Conservation (phyloP, 2,329 filamentous ascomycete genomes). For the Colletotrichum paranaense region DNA sequence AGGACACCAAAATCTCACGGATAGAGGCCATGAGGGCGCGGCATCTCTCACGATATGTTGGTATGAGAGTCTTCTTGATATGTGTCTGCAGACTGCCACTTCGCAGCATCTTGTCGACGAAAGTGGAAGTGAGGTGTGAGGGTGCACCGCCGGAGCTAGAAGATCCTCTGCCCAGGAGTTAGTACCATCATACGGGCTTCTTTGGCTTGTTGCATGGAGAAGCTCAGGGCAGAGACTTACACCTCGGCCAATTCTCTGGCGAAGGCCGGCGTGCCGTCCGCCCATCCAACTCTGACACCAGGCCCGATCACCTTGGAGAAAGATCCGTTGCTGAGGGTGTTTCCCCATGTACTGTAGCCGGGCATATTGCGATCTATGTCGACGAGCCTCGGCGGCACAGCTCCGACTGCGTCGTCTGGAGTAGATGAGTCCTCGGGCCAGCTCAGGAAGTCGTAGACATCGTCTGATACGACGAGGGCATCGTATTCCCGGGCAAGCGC, state of each 20-base stretch:
- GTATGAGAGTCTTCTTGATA: slow-evolving; percentile 36
- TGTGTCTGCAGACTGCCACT: slow-evolving; percentile 36
- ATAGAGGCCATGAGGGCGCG: slow-evolving; percentile 36
- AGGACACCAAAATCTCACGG: slow-evolving; percentile 35
- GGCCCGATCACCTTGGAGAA: slow-evolving; percentile 91
- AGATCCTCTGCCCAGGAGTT: neutral
- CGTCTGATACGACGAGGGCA: slow-evolving; percentile 85
- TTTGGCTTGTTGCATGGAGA: slow-evolving; percentile 7
- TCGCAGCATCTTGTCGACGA: slow-evolving; percentile 37
- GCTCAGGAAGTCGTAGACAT: slow-evolving; percentile 93
- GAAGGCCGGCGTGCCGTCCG: slow-evolving; percentile 73
- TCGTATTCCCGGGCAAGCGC: slow-evolving; percentile 80
- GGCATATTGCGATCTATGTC: slow-evolving; percentile 79
- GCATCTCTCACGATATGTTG: slow-evolving; percentile 37
- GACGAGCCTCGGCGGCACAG: slow-evolving; percentile 77
- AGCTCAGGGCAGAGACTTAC: slow-evolving; percentile 44
- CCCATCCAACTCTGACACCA: slow-evolving; percentile 86
- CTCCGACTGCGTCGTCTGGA: slow-evolving; percentile 42
- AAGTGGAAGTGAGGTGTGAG: slow-evolving; percentile 30
- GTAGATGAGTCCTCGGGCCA: slow-evolving; percentile 63
- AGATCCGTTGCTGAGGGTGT: slow-evolving; percentile 87
- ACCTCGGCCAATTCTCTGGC: slow-evolving; percentile 62
- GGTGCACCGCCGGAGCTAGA: slow-evolving; percentile 40
- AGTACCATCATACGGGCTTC: neutral
- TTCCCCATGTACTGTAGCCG: slow-evolving; percentile 72